Evolutionary conservation across 768 basidiomycete genomes (phyloP), one percentile per base, ranked within the genome.

Genomic region (Russula sp.): DNA sequence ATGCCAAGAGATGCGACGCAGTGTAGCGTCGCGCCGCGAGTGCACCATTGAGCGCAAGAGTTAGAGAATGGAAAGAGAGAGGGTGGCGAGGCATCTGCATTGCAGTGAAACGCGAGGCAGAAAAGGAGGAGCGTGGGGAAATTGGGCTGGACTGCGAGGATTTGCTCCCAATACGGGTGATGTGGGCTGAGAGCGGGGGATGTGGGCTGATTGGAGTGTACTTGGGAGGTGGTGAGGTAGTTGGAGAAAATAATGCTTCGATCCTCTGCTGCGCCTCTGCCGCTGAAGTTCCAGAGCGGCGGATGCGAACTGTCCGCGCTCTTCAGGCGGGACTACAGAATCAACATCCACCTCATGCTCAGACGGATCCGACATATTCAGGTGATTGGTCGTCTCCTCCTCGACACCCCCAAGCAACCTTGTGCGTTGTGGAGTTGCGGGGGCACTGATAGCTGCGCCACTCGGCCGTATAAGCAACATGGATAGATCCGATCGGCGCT

Each of bases 1-100:
- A 73, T 5, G 91, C 91, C 3, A 94, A 79, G 4, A 94, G 78
- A 72, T 94, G 89, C 2, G 91, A 82, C 62, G 88, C 90, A 0
- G 90, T 82, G 70, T 89, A 92, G 16, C 91, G 83, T 67, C 87
- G 89, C 20, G 90, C 83, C 3, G 85, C 80, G 16, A 92, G 67
- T 0, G 90, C 86, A n/a, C 79, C 80, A 61, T 89, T 85, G 5
- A 92, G 75, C 3, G 85, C 79, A 20, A 80, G 77, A 38, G 81
- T 79, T 11, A 92, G 75, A 0, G 88, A 81, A 18, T 84, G 83
- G 6, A 88, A 76, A 5, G 88, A 89, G 1, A 90, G 75, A 0
- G 87, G 86, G 71, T 90, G 87, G 11, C 88, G 81, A 1, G 76
- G 72, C 11, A 83, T 76, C 59, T 86, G 84, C 58, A 87, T 76